Percentiles rank a stretch among this genome's conserved stretches.
phyloP scores from a whole-genome alignment of 768 basidiomycete genomes.

The Pleurotus giganteus region DNA sequence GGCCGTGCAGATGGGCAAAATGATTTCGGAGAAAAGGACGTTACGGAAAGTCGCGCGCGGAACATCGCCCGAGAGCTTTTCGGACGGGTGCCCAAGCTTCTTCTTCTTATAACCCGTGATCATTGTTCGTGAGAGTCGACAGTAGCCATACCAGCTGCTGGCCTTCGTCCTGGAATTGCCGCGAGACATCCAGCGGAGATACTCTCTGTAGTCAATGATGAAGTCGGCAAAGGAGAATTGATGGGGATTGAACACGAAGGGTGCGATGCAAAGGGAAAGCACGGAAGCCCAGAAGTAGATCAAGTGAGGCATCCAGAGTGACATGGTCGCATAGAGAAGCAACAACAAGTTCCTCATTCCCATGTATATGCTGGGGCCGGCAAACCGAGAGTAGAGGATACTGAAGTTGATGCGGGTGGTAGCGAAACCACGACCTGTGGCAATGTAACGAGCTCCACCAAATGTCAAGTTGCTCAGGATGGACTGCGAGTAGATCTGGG shows the following conservation, averaged over 20 bases:
- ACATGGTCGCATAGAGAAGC: slow-evolving; percentile 86
- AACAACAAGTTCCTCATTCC: slow-evolving; percentile 92
- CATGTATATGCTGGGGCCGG: slow-evolving; percentile 99
- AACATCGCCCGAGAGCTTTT: slow-evolving; percentile 93
- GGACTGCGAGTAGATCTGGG: slow-evolving; percentile 96
- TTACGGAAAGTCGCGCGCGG: slow-evolving; percentile 88
- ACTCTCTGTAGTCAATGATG: slow-evolving; percentile 98
- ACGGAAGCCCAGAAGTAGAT: slow-evolving; percentile 99
- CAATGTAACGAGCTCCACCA: slow-evolving; percentile 98
- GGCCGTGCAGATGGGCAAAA: slow-evolving; percentile 78
- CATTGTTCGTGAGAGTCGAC: slow-evolving; percentile 93
- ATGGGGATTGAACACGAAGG: slow-evolving; percentile 99
- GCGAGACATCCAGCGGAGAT: slow-evolving; percentile 98
- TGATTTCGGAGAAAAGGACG: slow-evolving; percentile 80
- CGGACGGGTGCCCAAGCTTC: slow-evolving; percentile 94
- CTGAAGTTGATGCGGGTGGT: slow-evolving; percentile 95
- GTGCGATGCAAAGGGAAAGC: slow-evolving; percentile 90
- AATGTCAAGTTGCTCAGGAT: slow-evolving; percentile 96
- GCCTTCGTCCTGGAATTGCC: slow-evolving; percentile 96
- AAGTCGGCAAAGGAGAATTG: slow-evolving; percentile 98
- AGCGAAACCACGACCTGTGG: slow-evolving; percentile 98
- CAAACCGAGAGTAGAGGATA: slow-evolving; percentile 97
- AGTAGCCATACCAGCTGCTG: slow-evolving; percentile 99
- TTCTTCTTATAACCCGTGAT: slow-evolving; percentile 99
- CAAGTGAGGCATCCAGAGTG: slow-evolving; percentile 91